Percentiles rank a stretch among this genome's conserved stretches.
These are phyloP conservation scores for Puccinia horiana DNA, from an alignment of 1,284 basidiomycete species.

Conservation along the genomic window DNA sequence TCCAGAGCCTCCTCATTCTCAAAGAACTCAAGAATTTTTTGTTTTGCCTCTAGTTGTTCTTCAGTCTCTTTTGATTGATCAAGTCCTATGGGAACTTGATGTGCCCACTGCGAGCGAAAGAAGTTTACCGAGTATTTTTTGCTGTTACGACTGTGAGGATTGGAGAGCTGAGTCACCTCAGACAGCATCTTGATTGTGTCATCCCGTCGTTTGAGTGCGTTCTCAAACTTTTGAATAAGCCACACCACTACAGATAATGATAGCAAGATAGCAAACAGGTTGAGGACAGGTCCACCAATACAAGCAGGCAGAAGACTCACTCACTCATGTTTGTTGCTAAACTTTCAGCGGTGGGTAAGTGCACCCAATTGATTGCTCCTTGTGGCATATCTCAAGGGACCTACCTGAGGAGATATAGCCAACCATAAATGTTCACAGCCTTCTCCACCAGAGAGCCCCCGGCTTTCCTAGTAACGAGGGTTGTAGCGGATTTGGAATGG, in stretches of 20 bases:
- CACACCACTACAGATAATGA: no score
- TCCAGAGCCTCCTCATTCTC: background rate
- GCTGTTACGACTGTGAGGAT: background rate
- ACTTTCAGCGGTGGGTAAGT: background rate
- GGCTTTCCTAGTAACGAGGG: background rate
- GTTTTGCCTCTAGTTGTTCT: background rate
- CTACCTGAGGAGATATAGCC: background rate
- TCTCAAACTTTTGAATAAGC: background rate
- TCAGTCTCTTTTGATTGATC: no score
- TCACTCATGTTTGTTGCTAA: background rate
- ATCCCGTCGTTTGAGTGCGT: background rate
- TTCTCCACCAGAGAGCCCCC: constrained; percentile 21
- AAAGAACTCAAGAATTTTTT: background rate
- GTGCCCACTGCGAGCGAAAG: background rate
- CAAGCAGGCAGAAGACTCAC: no score
- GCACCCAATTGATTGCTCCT: no score
- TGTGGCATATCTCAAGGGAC: constrained; percentile 29
- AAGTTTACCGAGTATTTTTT: background rate
- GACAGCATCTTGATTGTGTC: background rate
- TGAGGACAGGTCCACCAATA: no score
- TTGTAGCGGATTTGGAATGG: constrained; percentile 5
- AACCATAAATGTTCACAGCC: background rate
- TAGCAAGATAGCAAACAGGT: no score
- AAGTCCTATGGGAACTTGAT: background rate
- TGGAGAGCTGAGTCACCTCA: background rate